phyloP scores from a whole-genome alignment of 306 rosid genomes.

The Parietaria judaica region DNA sequence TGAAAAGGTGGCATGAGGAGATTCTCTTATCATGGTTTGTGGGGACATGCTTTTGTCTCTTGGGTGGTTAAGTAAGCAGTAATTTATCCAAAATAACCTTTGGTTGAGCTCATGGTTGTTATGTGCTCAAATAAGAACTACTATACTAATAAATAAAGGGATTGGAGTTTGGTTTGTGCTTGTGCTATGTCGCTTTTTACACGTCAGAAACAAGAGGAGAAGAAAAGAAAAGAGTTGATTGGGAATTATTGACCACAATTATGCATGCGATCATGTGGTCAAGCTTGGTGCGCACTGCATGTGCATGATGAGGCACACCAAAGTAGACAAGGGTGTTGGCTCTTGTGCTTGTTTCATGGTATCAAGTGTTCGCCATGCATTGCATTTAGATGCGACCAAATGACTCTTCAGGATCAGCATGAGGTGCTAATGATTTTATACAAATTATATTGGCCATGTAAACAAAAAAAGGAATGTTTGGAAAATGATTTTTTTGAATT shows the following conservation, averaged over 20 bases:
- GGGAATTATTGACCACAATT: constrained; percentile 23
- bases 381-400: too few species aligned
- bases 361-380: too few species aligned
- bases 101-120: background rate
- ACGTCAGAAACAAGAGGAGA: background rate
- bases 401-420: too few species aligned
- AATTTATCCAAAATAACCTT: background rate
- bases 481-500: background rate
- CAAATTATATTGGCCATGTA: too few species aligned
- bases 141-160: background rate
- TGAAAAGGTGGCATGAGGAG: constrained; percentile 23
- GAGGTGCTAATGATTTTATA: too few species aligned
- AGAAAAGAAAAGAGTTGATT: background rate
- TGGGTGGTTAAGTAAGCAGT: background rate
- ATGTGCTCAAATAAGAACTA: background rate
- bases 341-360: too few species aligned
- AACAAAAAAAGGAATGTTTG: background rate
- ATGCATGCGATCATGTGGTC: constrained; percentile 26
- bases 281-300: constrained; percentile 18
- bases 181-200: constrained; percentile 1
- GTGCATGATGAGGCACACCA: constrained; percentile 17
- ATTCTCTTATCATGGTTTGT: constrained; percentile 23
- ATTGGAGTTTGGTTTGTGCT: background rate
- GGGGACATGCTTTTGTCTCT: constrained; percentile 16
- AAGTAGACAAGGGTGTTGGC: background rate